These are phyloP conservation scores for Tylopilus orsonianus DNA, from an alignment of 1,284 basidiomycete genomes.

Conservation along the genomic window DNA sequence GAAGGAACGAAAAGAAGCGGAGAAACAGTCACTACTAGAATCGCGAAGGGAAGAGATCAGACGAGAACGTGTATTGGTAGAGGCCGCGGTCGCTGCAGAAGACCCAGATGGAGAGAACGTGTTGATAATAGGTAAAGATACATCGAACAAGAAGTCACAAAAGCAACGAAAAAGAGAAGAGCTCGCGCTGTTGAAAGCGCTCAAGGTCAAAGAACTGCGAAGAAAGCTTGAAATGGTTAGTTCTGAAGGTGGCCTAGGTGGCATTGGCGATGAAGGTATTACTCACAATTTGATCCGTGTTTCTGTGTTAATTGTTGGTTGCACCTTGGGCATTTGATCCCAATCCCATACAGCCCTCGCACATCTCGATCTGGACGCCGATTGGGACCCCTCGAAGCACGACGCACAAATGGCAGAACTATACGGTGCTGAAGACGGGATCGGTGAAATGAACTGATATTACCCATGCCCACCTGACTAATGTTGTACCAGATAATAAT, in stretches of 20 bases:
- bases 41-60: conserved; percentile 77
- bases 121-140: neutral
- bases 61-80: conserved; percentile 58
- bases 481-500: conserved; percentile 25
- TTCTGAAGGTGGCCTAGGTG: conserved; percentile 57
- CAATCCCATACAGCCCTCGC: conserved; percentile 46
- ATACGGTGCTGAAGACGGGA: conserved; percentile 53
- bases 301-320: neutral
- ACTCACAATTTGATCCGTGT: too few relatives aligned
- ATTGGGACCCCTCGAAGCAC: conserved; percentile 82
- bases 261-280: conserved; percentile 42
- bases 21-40: conserved; percentile 76
- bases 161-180: conserved; percentile 65
- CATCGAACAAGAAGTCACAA: conserved; percentile 35
- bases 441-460: conserved; percentile 8
- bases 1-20: conserved; percentile 78
- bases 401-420: conserved; percentile 75
- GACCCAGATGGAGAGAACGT: neutral
- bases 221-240: conserved; percentile 73
- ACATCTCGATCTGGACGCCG: conserved; percentile 71
- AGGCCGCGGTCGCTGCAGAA: conserved; percentile 20
- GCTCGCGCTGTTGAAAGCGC: conserved; percentile 72
- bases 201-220: conserved; percentile 84
- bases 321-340: neutral
- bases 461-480: neutral